A percentile compares a stretch with the other conserved stretches of the same genome.
phyloP scores from a whole-genome alignment of 1,139 yeast genomes.

The Magnusiomyces fungicola region DNA sequence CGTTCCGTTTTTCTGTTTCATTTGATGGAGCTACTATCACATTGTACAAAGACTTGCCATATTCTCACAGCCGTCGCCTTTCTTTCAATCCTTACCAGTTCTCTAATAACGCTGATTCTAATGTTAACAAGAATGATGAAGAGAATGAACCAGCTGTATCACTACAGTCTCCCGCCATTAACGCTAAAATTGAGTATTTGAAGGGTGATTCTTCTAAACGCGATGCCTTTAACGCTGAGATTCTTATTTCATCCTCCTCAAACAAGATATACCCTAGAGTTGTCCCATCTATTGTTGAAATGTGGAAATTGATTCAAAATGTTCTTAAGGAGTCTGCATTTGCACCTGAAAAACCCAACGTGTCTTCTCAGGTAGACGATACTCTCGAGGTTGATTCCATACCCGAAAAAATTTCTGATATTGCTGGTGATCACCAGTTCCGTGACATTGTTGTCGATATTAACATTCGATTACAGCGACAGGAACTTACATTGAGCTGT shows the following conservation, averaged over 20 bases:
- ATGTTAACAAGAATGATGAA: neutral
- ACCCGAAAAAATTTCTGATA: neutral
- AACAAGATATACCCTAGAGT: conserved; percentile 66
- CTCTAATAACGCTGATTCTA: conserved; percentile 1
- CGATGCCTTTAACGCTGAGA: conserved; percentile 47
- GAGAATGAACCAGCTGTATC: conserved; percentile 43
- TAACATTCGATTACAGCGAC: conserved; percentile 61
- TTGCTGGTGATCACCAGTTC: conserved; percentile 20
- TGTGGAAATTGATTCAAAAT: conserved; percentile 33
- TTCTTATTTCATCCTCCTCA: conserved; percentile 62
- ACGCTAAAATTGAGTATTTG: conserved; percentile 43
- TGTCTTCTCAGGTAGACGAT: conserved; percentile 30
- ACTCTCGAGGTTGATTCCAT: conserved; percentile 7
- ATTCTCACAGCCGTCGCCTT: conserved; percentile 2
- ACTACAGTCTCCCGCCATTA: conserved; percentile 72
- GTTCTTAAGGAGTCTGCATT: conserved; percentile 11
- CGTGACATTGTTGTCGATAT: conserved; percentile 55
- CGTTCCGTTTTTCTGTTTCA: conserved; percentile 20
- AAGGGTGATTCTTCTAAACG: conserved; percentile 31
- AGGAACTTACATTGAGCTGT: conserved; percentile 71
- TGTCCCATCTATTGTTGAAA: conserved; percentile 66
- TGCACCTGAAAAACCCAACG: conserved; percentile 1
- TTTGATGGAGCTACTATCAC: conserved; percentile 27
- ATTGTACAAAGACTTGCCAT: conserved; percentile 19
- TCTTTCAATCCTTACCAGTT: conserved; percentile 7